Evolutionary conservation across 768 basidiomycete species (phyloP), one percentile per base, ranked within the genome.

Genomic region (Symmetrospora coprosmae): DNA sequence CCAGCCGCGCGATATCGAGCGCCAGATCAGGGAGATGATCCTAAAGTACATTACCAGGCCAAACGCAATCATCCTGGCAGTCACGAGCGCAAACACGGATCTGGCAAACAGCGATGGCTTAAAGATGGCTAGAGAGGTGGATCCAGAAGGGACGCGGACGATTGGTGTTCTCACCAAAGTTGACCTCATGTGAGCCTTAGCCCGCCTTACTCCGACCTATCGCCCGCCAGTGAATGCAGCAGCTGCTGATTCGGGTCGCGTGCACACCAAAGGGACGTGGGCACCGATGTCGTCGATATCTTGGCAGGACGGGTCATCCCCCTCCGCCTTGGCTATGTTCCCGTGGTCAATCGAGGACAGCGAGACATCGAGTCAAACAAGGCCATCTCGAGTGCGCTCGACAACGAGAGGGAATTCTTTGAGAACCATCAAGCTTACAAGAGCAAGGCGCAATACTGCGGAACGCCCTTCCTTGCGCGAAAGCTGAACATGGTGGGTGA

Each of bases 141-240:
- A 99, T 71, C 91, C 92, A 2, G 92, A 97, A 60, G 94, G 94
- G 30, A 85, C 84, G 39, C 79, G 92, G 70, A 99, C 94, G 21
- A 96, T 99, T 66, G 94, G 94, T 79, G 94, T 99, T 19, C 75
- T 97, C 69, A 99, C 94, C 14, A 99, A 99, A 74, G 86, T 97
- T 50, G 94, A 99, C 73, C 77, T 99, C 65, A 99, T 99, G 94
- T 91, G 67, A 67, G 86, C 79, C n/a, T n/a, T n/a, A n/a, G n/a
- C n/a, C n/a, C n/a, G n/a, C n/a, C n/a, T n/a, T n/a, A n/a, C n/a
- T n/a, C n/a, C n/a, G n/a, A n/a, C n/a, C n/a, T n/a, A n/a, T n/a
- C n/a, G n/a, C n/a, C 13, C 16, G 14, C 16, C 16, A 13, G 13
- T 40, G 43, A 41, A 33, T 27, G n/a, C 2, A 14, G 2, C 27